A percentile compares a stretch with the other conserved stretches of the same genome.
Conservation (phyloP, 2,329 filamentous ascomycete genomes). For the Aspergillus puulaauensis region DNA sequence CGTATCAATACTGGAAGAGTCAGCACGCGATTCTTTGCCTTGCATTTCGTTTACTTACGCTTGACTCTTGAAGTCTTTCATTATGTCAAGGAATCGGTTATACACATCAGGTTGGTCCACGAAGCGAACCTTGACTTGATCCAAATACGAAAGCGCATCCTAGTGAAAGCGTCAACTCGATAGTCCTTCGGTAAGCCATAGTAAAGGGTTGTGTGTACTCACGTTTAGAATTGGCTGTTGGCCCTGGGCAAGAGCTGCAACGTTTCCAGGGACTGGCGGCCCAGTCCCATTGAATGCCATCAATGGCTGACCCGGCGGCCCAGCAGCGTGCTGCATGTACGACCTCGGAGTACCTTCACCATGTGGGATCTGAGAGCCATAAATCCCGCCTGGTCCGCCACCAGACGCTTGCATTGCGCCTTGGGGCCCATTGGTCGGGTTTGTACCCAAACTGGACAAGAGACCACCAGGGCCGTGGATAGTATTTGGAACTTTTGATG, state of each 20-base stretch:
- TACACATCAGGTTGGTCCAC: constrained; percentile 97
- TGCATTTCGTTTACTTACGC: constrained; percentile 60
- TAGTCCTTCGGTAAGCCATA: neutral
- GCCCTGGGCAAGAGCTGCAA: constrained; percentile 67
- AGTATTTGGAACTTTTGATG: constrained; percentile 72
- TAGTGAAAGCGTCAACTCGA: constrained; percentile 40
- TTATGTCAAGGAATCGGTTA: constrained; percentile 94
- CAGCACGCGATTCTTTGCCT: constrained; percentile 9
- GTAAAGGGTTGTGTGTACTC: constrained; percentile 31
- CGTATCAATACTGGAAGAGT: constrained; percentile 72
- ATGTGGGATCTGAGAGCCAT: constrained; percentile 66
- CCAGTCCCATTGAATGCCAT: constrained; percentile 48
- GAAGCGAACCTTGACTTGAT: constrained; percentile 98
- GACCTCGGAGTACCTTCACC: constrained; percentile 54
- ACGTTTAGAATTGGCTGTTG: constrained; percentile 79
- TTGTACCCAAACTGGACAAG: constrained; percentile 69
- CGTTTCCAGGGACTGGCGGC: constrained; percentile 48
- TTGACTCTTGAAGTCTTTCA: constrained; percentile 99
- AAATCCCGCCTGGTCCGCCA: constrained; percentile 63
- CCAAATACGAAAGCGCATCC: constrained; percentile 90
- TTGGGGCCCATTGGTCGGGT: constrained; percentile 54
- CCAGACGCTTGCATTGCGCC: constrained; percentile 59
- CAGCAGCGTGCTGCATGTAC: constrained; percentile 63
- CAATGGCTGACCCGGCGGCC: constrained; percentile 54
- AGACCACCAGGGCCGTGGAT: constrained; percentile 93